Evolutionary conservation across 2,329 filamentous ascomycete genomes (phyloP).

Genomic region (Sporothrix variecibatus): DNA sequence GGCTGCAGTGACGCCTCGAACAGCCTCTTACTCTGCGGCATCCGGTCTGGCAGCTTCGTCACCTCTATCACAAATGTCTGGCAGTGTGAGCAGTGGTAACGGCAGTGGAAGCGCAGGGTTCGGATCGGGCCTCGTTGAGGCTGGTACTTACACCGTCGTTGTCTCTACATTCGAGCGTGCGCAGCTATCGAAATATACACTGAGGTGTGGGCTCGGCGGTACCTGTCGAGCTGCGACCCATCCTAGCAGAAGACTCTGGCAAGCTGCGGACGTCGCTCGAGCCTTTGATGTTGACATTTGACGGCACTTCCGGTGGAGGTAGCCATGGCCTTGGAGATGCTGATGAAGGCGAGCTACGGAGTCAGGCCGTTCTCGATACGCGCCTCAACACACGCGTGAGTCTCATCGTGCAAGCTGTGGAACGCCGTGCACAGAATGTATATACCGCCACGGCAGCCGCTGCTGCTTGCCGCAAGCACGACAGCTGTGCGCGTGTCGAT

Average conservation of each 20-base stretch:
- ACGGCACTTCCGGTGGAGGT: background rate
- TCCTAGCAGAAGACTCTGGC: conserved; percentile 76
- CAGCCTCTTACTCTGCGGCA: background rate
- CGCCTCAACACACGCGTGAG: conserved; percentile 61
- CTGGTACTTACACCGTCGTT: conserved; percentile 81
- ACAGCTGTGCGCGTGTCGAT: conserved; percentile 67
- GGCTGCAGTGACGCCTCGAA: conserved; percentile 52
- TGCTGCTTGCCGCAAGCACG: conserved; percentile 34
- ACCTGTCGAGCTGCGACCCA: conserved; percentile 56
- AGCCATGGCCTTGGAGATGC: conserved; percentile 20
- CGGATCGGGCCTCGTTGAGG: conserved; percentile 52
- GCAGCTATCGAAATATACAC: conserved; percentile 71
- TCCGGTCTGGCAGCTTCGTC: conserved; percentile 34
- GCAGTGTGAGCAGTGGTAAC: conserved; percentile 21
- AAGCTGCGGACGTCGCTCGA: conserved; percentile 63
- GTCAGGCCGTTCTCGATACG: conserved; percentile 43
- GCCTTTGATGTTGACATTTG: conserved; percentile 44
- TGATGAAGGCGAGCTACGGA: conserved; percentile 40
- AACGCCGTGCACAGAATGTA: conserved; percentile 28
- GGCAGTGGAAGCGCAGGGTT: conserved; percentile 29
- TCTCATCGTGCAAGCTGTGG: conserved; percentile 45
- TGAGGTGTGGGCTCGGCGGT: conserved; percentile 69
- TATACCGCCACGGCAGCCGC: conserved; percentile 33
- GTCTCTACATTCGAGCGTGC: conserved; percentile 87
- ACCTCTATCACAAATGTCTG: background rate